Evolutionary conservation across 495 filamentous ascomycete genomes (phyloP), one percentile per base, ranked within the genome.

Genomic region (Lichina pygmaea): DNA sequence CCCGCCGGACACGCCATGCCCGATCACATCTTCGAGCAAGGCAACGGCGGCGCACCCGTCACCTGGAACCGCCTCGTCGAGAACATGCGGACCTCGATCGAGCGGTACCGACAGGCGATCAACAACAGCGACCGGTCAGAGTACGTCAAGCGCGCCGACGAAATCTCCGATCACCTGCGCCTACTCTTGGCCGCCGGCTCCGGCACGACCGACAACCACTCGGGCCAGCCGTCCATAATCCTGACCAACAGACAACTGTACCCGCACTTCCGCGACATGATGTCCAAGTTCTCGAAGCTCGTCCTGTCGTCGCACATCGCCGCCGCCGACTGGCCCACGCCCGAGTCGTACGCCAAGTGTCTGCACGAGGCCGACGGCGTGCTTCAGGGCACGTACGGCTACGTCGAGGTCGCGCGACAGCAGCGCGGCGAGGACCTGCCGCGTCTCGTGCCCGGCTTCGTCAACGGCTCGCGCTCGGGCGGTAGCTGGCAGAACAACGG

Each of bases 251-350:
- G 93, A 60, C 76, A 81, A 2, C 65, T 97, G 40, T 94, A 95
- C 54, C 89, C 91, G 32, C 84, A 95, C 62, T 97, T 94, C 60
- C 72, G 91, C 44, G 91, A 94, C 55, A 94, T 93, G 78, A 97
- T 97, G 89, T 95, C 89, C 6, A 81, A 89, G 52, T 95, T 95
- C 60, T 95, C 91, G 36, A 97, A 95, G 58, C 66, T 97, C 36
- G 91, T 97, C 17, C 72, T 97, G 34, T 95, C 86, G 16, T 94
- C 89, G n/a, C 89, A 95, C 57, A 93, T 95, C 55, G 89, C 89
- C 34, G 81, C 86, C 17, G 78, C 86, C 32, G 89, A 95, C 58
- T 94, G 80, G 73, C 83, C 85, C 16, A 64, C 72, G 37, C 63
- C 68, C 34, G 89, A 97, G 56, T 91, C 86, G 2, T 77, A 82